Base-by-base conservation (phyloP, 2,329 filamentous ascomycete species). In the Colletotrichum sp. region DNA sequence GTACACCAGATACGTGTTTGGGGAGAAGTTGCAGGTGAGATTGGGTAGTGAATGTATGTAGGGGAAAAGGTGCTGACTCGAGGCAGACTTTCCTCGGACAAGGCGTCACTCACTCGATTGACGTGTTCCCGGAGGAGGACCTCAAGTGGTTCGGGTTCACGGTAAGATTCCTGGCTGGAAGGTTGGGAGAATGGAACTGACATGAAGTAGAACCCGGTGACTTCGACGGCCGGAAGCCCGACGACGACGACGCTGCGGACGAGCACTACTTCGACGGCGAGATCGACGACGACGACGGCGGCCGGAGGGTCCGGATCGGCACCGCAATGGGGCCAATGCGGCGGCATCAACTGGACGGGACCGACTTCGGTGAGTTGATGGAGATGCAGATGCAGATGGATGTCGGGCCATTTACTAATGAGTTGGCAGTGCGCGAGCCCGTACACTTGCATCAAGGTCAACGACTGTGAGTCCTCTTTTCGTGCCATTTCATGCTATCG, bases 1-100 rank as follows among this genome's bases (percentile, higher is more conserved):
- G 22, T 88, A 86, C 79, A 84, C 83, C 15, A 87, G 82, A 16
- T 84, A 83, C 59, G 81, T 84, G 12, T 88, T 85, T 76, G 86
- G 86, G 13, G 81, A 84, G 1, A 82, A 81, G 57, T 34, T 82
- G 15, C 81, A 83, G 64, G 77, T 77, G 44, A 32, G 65, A 59
- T 13, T 34, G 13, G 36, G 11, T 16, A 8, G 30, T n/a, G 8
- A 7, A 8, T 12, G 36, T 57, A 9, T 9, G 22, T 19, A 4
- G 15, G 66, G 5, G 4, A 34, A 44, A 22, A 75, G 57, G 8
- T 55, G 19, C 34, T 65, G 36, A 65, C 22, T 34, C 8, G 19
- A 15, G 27, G 25, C 19, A 78, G 77, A 71, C 75, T 4, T 77
- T 78, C 52, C 61, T 78, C 6, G 77, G 77, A 4, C 30, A 52